Conservation (phyloP, 1,284 basidiomycete species). For the Heterobasidion occidentale region DNA sequence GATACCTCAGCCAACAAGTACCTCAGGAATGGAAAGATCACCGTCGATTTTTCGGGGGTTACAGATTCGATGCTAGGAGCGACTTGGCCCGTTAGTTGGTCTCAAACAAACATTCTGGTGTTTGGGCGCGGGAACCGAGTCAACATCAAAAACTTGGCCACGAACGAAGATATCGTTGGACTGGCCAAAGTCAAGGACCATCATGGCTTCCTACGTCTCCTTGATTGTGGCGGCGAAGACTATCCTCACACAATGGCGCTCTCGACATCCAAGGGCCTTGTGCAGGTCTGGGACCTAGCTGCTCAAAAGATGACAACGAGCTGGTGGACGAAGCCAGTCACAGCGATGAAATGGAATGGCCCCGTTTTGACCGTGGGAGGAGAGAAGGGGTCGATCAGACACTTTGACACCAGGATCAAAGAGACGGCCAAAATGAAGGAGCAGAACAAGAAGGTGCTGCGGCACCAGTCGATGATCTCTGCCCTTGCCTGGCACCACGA, state of each 20-base stretch:
- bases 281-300: slow-evolving; percentile 46
- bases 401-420: slow-evolving; percentile 43
- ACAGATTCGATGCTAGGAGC: slow-evolving; percentile 7
- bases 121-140: slow-evolving; percentile 47
- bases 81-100: slow-evolving; percentile 32
- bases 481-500: slow-evolving; percentile 41
- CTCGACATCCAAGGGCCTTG: slow-evolving; percentile 36
- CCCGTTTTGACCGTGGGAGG: slow-evolving; percentile 39
- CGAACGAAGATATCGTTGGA: slow-evolving; percentile 36
- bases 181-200: slow-evolving; percentile 40
- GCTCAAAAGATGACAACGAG: slow-evolving; percentile 34
- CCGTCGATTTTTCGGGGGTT: slow-evolving; percentile 31
- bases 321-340: slow-evolving; percentile 37
- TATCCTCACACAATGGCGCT: slow-evolving; percentile 34
- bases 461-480: slow-evolving; percentile 41
- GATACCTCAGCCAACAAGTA: slow-evolving; percentile 11
- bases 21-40: slow-evolving; percentile 18
- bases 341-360: slow-evolving; percentile 41
- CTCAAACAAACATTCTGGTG: slow-evolving; percentile 32
- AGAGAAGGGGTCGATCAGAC: slow-evolving; percentile 39
- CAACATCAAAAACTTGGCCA: slow-evolving; percentile 38
- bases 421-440: slow-evolving; percentile 41
- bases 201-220: slow-evolving; percentile 33
- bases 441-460: slow-evolving; percentile 37
- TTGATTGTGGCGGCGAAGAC: slow-evolving; percentile 33